A percentile compares a stretch with the other conserved stretches of the same genome.
These are phyloP conservation scores for Carex parvula DNA, from an alignment of 176 grass and related monocot genomes.

Conservation along the genomic window DNA sequence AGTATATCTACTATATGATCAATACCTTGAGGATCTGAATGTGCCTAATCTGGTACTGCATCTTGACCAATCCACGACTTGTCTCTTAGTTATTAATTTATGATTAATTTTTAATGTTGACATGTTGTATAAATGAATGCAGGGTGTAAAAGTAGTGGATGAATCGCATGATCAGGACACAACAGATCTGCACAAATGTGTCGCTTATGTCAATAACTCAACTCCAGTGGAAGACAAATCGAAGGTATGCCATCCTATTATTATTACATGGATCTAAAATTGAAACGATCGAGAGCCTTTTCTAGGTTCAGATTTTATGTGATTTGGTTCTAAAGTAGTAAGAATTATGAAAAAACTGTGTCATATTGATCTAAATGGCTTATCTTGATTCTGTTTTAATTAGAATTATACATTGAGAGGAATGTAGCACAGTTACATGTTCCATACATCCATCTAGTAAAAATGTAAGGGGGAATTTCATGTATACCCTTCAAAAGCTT, in stretches of 20 bases:
- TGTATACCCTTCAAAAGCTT: no score
- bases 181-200: conserved; percentile 87
- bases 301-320: neutral
- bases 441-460: neutral
- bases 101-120: neutral
- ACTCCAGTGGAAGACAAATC: conserved; percentile 40
- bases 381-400: neutral
- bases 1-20: neutral
- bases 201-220: conserved; percentile 47
- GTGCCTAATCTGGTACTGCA: neutral
- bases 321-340: neutral
- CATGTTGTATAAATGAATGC: conserved; percentile 13
- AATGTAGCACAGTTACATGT: neutral
- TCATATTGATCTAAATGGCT: neutral
- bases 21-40: neutral
- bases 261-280: neutral
- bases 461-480: neutral
- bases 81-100: neutral
- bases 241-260: conserved; percentile 38
- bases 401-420: neutral
- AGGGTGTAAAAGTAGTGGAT: conserved; percentile 76
- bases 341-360: no score
- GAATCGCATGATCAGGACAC: conserved; percentile 95
- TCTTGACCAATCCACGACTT: neutral
- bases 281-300: neutral